Evolutionary conservation across 768 basidiomycete genomes (phyloP), one percentile per base, ranked within the genome.

Genomic region (Gymnopilus junonius): DNA sequence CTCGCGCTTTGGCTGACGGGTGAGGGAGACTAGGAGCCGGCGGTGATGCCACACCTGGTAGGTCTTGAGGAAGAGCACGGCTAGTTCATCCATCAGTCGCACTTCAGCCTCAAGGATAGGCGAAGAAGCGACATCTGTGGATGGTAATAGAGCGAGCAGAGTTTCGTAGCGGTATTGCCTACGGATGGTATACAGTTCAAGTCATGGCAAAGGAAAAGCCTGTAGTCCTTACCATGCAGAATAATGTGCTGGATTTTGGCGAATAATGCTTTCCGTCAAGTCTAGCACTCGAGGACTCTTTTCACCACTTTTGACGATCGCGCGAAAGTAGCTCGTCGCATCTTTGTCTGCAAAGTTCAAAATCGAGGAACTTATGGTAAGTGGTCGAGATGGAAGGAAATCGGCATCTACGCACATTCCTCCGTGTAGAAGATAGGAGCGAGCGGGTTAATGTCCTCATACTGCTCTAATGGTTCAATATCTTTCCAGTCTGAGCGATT

Each of bases 31-130:
- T 37, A 95, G 81, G 35, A 94, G 86, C 4, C 91, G 87, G 43
- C 93, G 89, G 71, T 95, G 93, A 77, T 92, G 96, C 97, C 97
- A 99, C 25, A 99, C 96, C 79, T 99, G 97, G 76, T 99, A 99
- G 10, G 91, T 95, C 79, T 99, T 99, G 71, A 98, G 83, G 75
- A 89, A 89, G 67, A 83, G 83, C 66, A 89, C 83, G 21, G 95
- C 92, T 58, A 98, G 84, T 67, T 89, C 89, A 78, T 97, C 93
- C 88, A 97, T 95, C 34, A 97, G 81, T 55, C 76, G 77, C 1
- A 98, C 82, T 78, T 99, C 97, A 4, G 75, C 80, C n/a, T 88
- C 83, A 62, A 99, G 82, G 27, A 70, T 61, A 0, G 66, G 65
- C 2, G 65, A 56, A 6, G 60, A 62, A 10, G 60, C 39, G 12